A percentile compares a stretch with the other conserved stretches of the same genome.
Conservation (phyloP, 805 yeast genomes). For the Metschnikowia rubicola region DNA sequence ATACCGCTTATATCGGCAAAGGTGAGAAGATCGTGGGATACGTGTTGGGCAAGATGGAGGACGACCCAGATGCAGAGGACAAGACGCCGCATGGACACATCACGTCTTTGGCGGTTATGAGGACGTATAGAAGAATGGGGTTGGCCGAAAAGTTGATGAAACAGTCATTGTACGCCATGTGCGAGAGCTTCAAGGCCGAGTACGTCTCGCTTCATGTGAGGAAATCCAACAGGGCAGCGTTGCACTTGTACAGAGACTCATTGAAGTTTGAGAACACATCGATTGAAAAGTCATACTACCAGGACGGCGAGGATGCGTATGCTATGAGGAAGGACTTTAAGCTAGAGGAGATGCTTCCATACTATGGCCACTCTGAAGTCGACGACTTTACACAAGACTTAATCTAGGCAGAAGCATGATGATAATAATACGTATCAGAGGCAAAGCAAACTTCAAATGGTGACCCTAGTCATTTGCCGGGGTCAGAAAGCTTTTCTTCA, state of each 20-base stretch:
- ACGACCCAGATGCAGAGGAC: conserved; percentile 74
- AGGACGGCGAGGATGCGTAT: conserved; percentile 97
- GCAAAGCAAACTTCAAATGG: too few relatives aligned
- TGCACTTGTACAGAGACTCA: conserved; percentile 85
- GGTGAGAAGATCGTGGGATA: conserved; percentile 92
- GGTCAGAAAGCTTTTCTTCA: too few relatives aligned
- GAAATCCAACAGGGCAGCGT: conserved; percentile 88
- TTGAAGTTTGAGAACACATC: conserved; percentile 76
- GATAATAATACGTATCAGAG: too few relatives aligned
- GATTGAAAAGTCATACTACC: conserved; percentile 86
- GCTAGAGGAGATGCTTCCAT: conserved; percentile 60
- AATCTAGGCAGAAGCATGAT: conserved; percentile 2
- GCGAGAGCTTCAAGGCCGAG: conserved; percentile 76
- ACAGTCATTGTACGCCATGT: conserved; percentile 73
- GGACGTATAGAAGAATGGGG: conserved; percentile 94
- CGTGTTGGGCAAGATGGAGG: conserved; percentile 95
- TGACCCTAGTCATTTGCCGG: too few relatives aligned
- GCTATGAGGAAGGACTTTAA: conserved; percentile 77
- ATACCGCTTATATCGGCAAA: conserved; percentile 58
- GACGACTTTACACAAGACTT: conserved; percentile 46
- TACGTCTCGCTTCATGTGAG: conserved; percentile 91
- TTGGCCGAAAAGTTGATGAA: conserved; percentile 89
- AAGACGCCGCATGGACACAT: conserved; percentile 89
- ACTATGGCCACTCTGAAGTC: conserved; percentile 44
- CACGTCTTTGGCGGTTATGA: conserved; percentile 90